Evolutionary conservation across 805 yeast species (phyloP).

Genomic region (Spathaspora girioi): DNA sequence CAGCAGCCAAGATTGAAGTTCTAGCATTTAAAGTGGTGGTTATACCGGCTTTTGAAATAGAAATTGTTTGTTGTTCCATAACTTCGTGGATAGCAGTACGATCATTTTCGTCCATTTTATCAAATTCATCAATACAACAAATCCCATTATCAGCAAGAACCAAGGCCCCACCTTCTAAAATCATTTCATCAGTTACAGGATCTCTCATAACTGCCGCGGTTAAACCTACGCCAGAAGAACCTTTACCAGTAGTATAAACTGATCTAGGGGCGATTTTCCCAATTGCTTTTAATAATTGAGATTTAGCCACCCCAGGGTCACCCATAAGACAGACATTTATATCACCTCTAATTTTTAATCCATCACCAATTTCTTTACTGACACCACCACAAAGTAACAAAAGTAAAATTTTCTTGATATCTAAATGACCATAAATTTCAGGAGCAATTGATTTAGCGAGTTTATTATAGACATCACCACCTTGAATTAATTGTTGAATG

Average conservation of each 20-base stretch:
- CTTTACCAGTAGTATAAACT: constrained; percentile 96
- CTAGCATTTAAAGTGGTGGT: constrained; percentile 94
- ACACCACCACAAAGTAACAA: constrained; percentile 92
- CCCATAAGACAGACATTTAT: constrained; percentile 96
- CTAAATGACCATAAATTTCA: constrained; percentile 91
- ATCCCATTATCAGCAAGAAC: constrained; percentile 97
- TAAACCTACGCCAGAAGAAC: constrained; percentile 97
- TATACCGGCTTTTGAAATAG: constrained; percentile 96
- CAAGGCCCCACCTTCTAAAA: constrained; percentile 96
- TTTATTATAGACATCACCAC: constrained; percentile 74
- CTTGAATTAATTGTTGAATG: constrained; percentile 50
- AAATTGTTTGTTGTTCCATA: constrained; percentile 98
- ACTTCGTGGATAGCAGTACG: constrained; percentile 98
- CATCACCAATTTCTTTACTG: constrained; percentile 91
- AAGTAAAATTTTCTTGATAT: constrained; percentile 86
- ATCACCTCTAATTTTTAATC: constrained; percentile 96
- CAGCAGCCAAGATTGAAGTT: constrained; percentile 94
- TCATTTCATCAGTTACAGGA: constrained; percentile 98
- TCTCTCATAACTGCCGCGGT: constrained; percentile 99
- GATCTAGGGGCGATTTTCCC: constrained; percentile 93
- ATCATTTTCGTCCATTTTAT: constrained; percentile 96
- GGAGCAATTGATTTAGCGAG: constrained; percentile 93
- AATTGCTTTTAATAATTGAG: constrained; percentile 88
- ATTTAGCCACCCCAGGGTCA: constrained; percentile 99
- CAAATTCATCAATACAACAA: constrained; percentile 98